Evolutionary conservation across 2,329 filamentous ascomycete genomes (phyloP).

Genomic region (Colletotrichum cereale): DNA sequence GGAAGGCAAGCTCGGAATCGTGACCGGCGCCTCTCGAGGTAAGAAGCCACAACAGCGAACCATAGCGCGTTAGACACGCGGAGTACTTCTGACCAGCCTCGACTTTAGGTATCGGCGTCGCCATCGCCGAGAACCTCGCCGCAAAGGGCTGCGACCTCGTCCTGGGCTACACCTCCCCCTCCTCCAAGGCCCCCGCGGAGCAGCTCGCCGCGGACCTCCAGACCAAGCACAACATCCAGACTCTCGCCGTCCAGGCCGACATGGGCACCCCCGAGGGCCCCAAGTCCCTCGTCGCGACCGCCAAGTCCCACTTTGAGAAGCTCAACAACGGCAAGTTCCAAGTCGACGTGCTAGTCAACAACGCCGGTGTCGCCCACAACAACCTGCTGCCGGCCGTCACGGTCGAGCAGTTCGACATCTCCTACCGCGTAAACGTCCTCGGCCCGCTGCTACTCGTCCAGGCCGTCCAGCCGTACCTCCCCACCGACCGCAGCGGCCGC

Average conservation of each 20-base stretch:
- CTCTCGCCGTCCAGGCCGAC: conserved; percentile 77
- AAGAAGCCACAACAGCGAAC: conserved; percentile 40
- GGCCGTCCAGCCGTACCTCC: conserved; percentile 77
- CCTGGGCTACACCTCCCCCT: conserved; percentile 74
- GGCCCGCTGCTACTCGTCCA: conserved; percentile 84
- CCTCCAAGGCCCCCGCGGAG: conserved; percentile 58
- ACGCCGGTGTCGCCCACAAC: conserved; percentile 80
- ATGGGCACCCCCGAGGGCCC: conserved; percentile 73
- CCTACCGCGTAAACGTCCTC: conserved; percentile 85
- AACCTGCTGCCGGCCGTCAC: conserved; percentile 73
- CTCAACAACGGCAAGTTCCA: conserved; percentile 63
- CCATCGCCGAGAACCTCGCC: conserved; percentile 76
- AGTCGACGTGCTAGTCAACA: conserved; percentile 89
- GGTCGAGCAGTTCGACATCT: conserved; percentile 74
- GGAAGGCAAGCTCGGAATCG: conserved; percentile 82
- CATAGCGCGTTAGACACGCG: background rate
- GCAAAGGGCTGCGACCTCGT: conserved; percentile 77
- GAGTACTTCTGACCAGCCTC: conserved; percentile 4
- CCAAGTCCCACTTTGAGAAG: conserved; percentile 59
- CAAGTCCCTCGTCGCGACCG: conserved; percentile 67
- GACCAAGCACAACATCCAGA: conserved; percentile 68
- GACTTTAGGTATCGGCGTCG: conserved; percentile 75
- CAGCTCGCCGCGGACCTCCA: conserved; percentile 74
- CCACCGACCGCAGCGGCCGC: conserved; percentile 71
- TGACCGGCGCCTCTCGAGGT: conserved; percentile 86